Base-by-base conservation (phyloP, 306 rosid species). In the Medicago lupulina region DNA sequence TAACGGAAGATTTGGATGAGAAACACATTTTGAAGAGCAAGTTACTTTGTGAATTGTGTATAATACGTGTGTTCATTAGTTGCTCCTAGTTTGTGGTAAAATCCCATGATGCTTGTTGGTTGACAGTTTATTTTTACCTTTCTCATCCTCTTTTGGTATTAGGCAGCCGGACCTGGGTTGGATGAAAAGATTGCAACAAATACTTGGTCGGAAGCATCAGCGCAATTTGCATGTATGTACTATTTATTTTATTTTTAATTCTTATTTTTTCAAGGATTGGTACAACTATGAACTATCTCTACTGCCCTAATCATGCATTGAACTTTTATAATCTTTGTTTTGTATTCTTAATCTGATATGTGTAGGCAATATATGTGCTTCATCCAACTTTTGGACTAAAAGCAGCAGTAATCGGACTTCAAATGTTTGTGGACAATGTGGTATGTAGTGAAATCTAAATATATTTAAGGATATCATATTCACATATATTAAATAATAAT, bases 131-230 rank as follows among this genome's bases (percentile, higher is more conserved):
- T 0, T 38, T 46, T 70, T 7, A 74, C 38, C 16, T 43, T 79
- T 76, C 59, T 70, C 17, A 53, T 79, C 40, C 7, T 19, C 28
- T 76, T 57, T 87, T 64, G 73, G 71, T 74, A 71, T 81, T 78
- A 96, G 99, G 82, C 97, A 91, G 71, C 99, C 97, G 14, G 96
- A 96, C 87, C 61, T 96, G 74, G 99, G 99, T 63, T 96, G 93
- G 93, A 92, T 96, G 86, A 96, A 79, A 87, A 88, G 96, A 85
- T 51, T 96, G 80, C 97, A 92, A 66, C 93, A 90, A 81, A 90
- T 92, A 83, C 97, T 96, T 65, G 99, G 98, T 66, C 88, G 91
- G 78, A 96, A 92, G 77, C 97, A 90, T 88, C 99, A 88, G 81
- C 93, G 84, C 67, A 96, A 96, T 78, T 92, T 96, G 40, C 98